Evolutionary conservation across 2,329 filamentous ascomycete species (phyloP).

Genomic region (Aspergillus oerlinghausenensis): DNA sequence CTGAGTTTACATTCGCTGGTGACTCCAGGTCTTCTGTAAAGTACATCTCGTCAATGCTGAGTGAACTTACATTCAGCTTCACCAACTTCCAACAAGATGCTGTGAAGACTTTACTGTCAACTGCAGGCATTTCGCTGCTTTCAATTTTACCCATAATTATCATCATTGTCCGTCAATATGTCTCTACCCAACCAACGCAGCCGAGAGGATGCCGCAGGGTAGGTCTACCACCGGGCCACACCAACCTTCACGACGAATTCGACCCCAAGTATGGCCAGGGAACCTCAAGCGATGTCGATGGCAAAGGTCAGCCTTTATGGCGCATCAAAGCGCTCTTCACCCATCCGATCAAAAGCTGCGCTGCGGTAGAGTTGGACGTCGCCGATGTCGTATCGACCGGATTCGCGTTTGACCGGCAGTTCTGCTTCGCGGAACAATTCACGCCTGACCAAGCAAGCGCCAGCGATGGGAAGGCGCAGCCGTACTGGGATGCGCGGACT

Average conservation of each 20-base stretch:
- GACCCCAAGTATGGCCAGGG: constrained; percentile 46
- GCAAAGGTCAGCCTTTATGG: constrained; percentile 36
- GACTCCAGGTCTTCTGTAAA: not conserved
- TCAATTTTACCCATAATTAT: constrained; percentile 8
- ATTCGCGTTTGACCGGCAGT: constrained; percentile 75
- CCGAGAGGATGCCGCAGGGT: constrained; percentile 51
- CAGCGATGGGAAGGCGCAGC: constrained; percentile 15
- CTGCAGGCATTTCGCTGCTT: not conserved
- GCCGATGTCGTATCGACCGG: constrained; percentile 64
- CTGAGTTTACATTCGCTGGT: not conserved
- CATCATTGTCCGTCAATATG: constrained; percentile 1
- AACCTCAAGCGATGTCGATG: constrained; percentile 27
- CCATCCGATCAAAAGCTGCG: constrained; percentile 81
- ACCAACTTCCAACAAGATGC: constrained; percentile 2
- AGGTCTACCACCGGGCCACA: constrained; percentile 42
- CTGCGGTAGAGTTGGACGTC: constrained; percentile 65
- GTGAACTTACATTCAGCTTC: not conserved
- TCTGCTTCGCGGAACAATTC: constrained; percentile 68
- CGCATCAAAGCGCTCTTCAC: constrained; percentile 67
- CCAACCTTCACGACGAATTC: constrained; percentile 55
- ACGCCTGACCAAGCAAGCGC: constrained; percentile 22
- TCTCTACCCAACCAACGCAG: constrained; percentile 1
- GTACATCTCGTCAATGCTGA: not conserved
- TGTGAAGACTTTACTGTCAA: not conserved
- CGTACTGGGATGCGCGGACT: constrained; percentile 43